Conservation (phyloP, 208 protist genomes). For the Vickermania ingenoplastis region DNA sequence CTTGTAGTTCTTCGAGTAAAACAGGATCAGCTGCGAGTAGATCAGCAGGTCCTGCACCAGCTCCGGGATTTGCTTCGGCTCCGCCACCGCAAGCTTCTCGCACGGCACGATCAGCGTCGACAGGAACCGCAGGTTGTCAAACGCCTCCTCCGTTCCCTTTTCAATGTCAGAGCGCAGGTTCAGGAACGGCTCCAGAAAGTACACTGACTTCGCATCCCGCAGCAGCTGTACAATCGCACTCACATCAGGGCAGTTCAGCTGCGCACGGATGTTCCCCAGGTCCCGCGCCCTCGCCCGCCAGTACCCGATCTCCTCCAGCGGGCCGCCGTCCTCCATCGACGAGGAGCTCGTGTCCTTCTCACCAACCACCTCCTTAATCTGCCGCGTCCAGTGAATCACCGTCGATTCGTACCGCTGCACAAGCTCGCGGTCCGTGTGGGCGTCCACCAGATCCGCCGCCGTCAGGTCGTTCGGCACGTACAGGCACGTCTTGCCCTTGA, state of each 20-base stretch:
- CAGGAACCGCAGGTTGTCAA: slow-evolving; percentile 95
- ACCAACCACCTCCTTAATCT: slow-evolving; percentile 96
- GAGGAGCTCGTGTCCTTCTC: slow-evolving; percentile 60
- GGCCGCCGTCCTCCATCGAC: slow-evolving; percentile 62
- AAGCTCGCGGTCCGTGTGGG: slow-evolving; percentile 89
- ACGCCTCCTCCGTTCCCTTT: slow-evolving; percentile 88
- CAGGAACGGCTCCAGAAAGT: slow-evolving; percentile 93
- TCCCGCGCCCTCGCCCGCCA: slow-evolving; percentile 92
- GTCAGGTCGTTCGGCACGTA: slow-evolving; percentile 94
- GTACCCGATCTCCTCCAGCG: slow-evolving; percentile 95
- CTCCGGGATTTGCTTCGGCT: slow-evolving; percentile 85
- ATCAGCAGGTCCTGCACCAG: slow-evolving; percentile 88
- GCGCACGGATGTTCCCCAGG: slow-evolving; percentile 90
- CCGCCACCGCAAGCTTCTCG: slow-evolving; percentile 69
- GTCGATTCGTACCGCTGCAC: slow-evolving; percentile 95
- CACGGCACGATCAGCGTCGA: slow-evolving; percentile 91
- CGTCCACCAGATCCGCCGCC: slow-evolving; percentile 18
- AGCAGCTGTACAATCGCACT: slow-evolving; percentile 86
- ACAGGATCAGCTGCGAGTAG: slow-evolving; percentile 89
- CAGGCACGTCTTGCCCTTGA: slow-evolving; percentile 94
- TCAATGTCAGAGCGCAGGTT: slow-evolving; percentile 91
- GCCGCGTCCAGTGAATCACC: slow-evolving; percentile 98
- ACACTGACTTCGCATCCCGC: slow-evolving; percentile 87
- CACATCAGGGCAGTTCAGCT: slow-evolving; percentile 91
- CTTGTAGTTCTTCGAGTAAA: slow-evolving; percentile 92